A percentile compares a stretch with the other conserved stretches of the same genome.
Evolutionary conservation across 441 rosid species (phyloP).

Genomic region (Erodium chrysanthum): DNA sequence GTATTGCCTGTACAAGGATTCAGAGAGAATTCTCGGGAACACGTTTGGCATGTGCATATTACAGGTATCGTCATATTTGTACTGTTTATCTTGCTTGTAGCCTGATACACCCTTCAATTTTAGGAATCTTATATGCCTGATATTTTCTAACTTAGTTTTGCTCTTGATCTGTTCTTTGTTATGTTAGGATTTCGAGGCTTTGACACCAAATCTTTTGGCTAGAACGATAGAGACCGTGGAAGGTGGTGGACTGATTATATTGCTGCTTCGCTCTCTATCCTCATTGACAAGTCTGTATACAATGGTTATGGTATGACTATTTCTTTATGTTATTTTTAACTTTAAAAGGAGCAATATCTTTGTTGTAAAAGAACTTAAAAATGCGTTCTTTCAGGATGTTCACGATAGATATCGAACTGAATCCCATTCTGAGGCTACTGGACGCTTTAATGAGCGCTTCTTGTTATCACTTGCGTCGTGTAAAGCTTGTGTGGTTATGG

Average conservation of each 20-base stretch:
- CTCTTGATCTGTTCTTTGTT: constrained; percentile 1
- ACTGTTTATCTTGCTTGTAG: not conserved
- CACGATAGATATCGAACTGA: constrained; percentile 94
- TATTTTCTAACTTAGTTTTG: not conserved
- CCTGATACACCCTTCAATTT: not conserved
- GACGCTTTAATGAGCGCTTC: constrained; percentile 90
- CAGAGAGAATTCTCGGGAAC: constrained; percentile 79
- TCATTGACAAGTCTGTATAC: constrained; percentile 81
- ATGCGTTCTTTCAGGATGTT: constrained; percentile 60
- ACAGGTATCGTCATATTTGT: constrained; percentile 41
- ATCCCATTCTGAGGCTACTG: constrained; percentile 74
- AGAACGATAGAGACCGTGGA: constrained; percentile 98
- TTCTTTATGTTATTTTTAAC: not conserved
- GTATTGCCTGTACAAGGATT: constrained; percentile 79
- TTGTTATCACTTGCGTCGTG: constrained; percentile 80
- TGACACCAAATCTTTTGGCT: constrained; percentile 90
- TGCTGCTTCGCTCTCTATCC: constrained; percentile 69
- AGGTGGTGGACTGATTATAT: constrained; percentile 83
- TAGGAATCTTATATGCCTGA: not conserved
- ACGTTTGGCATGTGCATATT: constrained; percentile 93
- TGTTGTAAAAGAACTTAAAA: not conserved
- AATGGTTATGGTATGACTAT: constrained; percentile 81
- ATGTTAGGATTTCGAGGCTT: constrained; percentile 86
- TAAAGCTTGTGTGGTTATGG: constrained; percentile 84
- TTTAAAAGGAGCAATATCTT: not conserved